Percentiles rank a stretch among this genome's conserved stretches.
Evolutionary conservation across 306 rosid species (phyloP).

Genomic region (Fragaria ananassa): DNA sequence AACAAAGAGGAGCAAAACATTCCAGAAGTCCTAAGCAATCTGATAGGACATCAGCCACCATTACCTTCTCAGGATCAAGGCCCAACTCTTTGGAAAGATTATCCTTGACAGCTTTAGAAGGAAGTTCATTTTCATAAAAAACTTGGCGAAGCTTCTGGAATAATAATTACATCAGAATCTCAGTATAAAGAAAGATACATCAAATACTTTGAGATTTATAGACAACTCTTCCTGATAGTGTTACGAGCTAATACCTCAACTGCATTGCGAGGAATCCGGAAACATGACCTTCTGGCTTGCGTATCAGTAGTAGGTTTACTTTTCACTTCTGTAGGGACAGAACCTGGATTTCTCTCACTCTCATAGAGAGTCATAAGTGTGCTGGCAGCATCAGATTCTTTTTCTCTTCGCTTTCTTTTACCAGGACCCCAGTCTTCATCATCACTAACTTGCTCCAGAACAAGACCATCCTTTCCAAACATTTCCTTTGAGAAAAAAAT

Average conservation of each 20-base stretch:
- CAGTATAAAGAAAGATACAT: background rate
- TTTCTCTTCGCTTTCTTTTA: conserved; percentile 65
- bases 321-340: conserved; percentile 20
- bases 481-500: conserved; percentile 54
- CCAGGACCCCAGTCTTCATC: conserved; percentile 96
- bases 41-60: conserved; percentile 5
- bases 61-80: conserved; percentile 74
- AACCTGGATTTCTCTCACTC: conserved; percentile 45
- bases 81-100: conserved; percentile 75
- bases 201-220: background rate
- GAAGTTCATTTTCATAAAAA: conserved; percentile 77
- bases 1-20: background rate
- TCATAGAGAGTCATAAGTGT: conserved; percentile 81
- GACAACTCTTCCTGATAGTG: background rate
- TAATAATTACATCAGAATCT: conserved; percentile 21
- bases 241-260: conserved; percentile 51
- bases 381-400: conserved; percentile 77
- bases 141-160: conserved; percentile 82
- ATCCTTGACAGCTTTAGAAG: conserved; percentile 65
- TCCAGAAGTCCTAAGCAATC: conserved; percentile 7
- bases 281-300: conserved; percentile 47
- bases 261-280: conserved; percentile 67
- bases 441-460: conserved; percentile 68
- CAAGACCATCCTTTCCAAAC: conserved; percentile 81
- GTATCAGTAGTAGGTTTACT: conserved; percentile 24